phyloP scores from a whole-genome alignment of 305 asterid genomes.

The Ilex paraguariensis region DNA sequence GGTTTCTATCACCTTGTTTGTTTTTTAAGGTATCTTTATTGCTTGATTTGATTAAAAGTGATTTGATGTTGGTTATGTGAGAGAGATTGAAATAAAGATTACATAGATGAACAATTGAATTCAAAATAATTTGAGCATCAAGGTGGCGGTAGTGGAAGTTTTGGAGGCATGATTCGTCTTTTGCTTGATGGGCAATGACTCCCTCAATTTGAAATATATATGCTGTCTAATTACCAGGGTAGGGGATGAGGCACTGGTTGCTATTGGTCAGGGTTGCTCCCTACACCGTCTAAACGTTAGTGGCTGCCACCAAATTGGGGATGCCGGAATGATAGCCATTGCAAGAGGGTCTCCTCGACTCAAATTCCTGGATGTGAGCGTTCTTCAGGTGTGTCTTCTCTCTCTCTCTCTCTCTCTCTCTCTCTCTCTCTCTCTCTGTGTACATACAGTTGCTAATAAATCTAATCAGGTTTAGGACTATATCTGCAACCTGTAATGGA shows the following conservation, averaged over 20 bases:
- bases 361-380: slow-evolving; percentile 71
- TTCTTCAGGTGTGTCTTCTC: slow-evolving; percentile 63
- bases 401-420: slow-evolving; percentile 7
- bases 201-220: not conserved
- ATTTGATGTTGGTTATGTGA: too few species aligned
- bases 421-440: not conserved
- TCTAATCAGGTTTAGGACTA: too few species aligned
- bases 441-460: not conserved
- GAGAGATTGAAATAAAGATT: not conserved
- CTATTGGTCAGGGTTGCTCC: slow-evolving; percentile 73
- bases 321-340: slow-evolving; percentile 77
- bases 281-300: slow-evolving; percentile 34
- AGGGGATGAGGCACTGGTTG: slow-evolving; percentile 65
- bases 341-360: slow-evolving; percentile 87
- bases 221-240: slow-evolving; percentile 44
- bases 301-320: slow-evolving; percentile 52
- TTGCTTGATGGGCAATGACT: not conserved
- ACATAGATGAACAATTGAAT: not conserved
- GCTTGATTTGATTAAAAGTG: too few species aligned
- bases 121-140: not conserved
- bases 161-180: too few species aligned
- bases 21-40: too few species aligned
- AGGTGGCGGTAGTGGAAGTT: too few species aligned
- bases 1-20: too few species aligned
- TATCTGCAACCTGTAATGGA: not conserved